phyloP scores from a whole-genome alignment of 2,329 filamentous ascomycete genomes.

The Trichoderma gracile region DNA sequence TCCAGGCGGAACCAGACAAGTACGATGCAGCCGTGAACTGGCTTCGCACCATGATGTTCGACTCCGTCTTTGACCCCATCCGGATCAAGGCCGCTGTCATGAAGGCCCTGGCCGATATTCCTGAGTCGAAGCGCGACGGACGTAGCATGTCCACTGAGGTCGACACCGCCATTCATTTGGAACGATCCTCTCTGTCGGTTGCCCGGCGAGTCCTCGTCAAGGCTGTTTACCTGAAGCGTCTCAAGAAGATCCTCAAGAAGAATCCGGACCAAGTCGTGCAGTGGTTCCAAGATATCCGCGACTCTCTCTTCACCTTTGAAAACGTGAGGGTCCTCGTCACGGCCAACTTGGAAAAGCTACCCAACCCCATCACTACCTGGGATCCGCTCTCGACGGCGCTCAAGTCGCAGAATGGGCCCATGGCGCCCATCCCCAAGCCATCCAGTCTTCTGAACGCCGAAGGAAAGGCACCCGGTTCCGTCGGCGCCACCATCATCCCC shows the following conservation, averaged over 20 bases:
- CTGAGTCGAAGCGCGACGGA: constrained; percentile 86
- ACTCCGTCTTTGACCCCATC: constrained; percentile 79
- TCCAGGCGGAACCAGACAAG: constrained; percentile 86
- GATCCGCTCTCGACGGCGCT: constrained; percentile 49
- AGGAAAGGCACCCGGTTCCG: constrained; percentile 71
- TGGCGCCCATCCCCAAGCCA: constrained; percentile 71
- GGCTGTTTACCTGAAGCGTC: constrained; percentile 80
- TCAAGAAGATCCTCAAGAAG: constrained; percentile 77
- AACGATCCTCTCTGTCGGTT: constrained; percentile 72
- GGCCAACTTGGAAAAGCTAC: constrained; percentile 73
- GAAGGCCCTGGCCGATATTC: constrained; percentile 87
- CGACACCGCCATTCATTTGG: constrained; percentile 77
- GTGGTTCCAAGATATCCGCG: constrained; percentile 75
- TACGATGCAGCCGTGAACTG: constrained; percentile 80
- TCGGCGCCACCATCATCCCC: constrained; percentile 76
- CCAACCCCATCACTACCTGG: constrained; percentile 78
- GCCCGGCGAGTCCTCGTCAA: constrained; percentile 83
- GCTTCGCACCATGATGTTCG: constrained; percentile 83
- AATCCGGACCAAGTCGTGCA: constrained; percentile 73
- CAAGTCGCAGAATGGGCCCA: constrained; percentile 43
- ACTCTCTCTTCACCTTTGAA: constrained; percentile 74
- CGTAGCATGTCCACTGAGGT: constrained; percentile 64
- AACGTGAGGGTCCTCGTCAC: constrained; percentile 87
- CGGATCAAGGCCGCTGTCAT: constrained; percentile 65
- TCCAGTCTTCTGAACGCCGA: constrained; percentile 71